A percentile compares a stretch with the other conserved stretches of the same genome.
phyloP scores from a whole-genome alignment of 768 basidiomycete species.

The Boletus rubroflammeus region DNA sequence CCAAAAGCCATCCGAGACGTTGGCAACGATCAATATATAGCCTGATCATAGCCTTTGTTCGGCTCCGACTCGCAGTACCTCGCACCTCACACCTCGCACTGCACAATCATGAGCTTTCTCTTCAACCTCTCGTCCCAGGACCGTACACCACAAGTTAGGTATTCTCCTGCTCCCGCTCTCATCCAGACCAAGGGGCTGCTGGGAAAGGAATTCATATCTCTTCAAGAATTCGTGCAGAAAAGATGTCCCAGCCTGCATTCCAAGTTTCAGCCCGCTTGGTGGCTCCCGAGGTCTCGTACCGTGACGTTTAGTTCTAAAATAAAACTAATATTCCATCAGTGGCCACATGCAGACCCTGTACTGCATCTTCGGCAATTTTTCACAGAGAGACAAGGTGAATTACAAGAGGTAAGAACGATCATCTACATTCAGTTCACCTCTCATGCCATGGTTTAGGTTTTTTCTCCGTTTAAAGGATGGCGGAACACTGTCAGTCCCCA shows the following conservation, averaged over 20 bases:
- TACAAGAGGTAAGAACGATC: conserved; percentile 28
- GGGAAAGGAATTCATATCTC: conserved; percentile 15
- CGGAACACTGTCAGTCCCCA: conserved; percentile 30
- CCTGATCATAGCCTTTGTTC: too few species aligned
- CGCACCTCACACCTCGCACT: not conserved
- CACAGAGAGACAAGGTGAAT: conserved; percentile 26
- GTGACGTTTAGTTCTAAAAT: not conserved
- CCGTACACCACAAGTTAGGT: conserved; percentile 18
- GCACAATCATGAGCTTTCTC: conserved; percentile 19
- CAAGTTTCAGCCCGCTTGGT: conserved; percentile 31
- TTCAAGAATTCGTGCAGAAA: conserved; percentile 31
- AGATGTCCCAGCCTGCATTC: conserved; percentile 29
- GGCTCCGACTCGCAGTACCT: too few species aligned
- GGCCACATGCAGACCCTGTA: conserved; percentile 34
- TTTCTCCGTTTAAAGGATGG: conserved; percentile 30
- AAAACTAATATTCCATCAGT: conserved; percentile 20
- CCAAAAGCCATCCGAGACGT: conserved; percentile 4
- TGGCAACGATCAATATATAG: too few species aligned
- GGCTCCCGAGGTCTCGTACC: conserved; percentile 30
- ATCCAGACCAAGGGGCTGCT: conserved; percentile 13
- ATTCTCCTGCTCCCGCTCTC: conserved; percentile 18
- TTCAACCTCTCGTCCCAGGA: conserved; percentile 13
- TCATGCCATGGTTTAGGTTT: conserved; percentile 20
- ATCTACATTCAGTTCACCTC: not conserved
- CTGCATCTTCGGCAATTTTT: conserved; percentile 31